Evolutionary conservation across 768 basidiomycete species (phyloP), one percentile per base, ranked within the genome.

Genomic region (Xerocomus spinulosus): DNA sequence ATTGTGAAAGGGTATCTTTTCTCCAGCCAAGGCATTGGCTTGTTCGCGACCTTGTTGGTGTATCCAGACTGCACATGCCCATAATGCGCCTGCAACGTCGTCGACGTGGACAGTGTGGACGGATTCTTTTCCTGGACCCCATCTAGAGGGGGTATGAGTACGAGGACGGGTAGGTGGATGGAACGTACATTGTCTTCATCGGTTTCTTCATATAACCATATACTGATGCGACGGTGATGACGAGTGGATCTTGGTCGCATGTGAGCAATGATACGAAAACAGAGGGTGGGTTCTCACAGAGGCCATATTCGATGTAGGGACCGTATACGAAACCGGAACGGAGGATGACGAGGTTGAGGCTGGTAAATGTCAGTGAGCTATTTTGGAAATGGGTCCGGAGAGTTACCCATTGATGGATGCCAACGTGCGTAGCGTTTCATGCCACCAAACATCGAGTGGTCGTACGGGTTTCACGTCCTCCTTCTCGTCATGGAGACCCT

Each of bases 161-260:
- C 49, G 14, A 15, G 40, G 10, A 21, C 26, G 18, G 34, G 57
- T 35, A 12, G 33, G n/a, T 17, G 34, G 44, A 17, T 35, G 28
- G 51, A 26, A 57, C 83, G 55, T 57, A 91, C 87, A 92, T 73
- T 9, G 82, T 85, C 63, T 87, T 90, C 83, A 93, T 87, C 1
- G 88, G 87, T 55, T 87, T 83, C 61, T 88, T 80, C 65, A 88
- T 72, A 61, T 87, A 81, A 5, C 87, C 87, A 64, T 92, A 92
- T 24, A 92, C 82, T 12, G 86, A 78, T 9, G 81, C 85, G 12
- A 91, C 82, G 1, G 83, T 84, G 37, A 89, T 81, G 34, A 79
- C 81, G 9, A 83, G 76, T 17, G 85, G 73, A 53, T 87, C 87
- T 89, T 17, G 32, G 44, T 40, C 46, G 23, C 43, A n/a, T 42